Evolutionary conservation across 208 protist genomes (phyloP).

Genomic region (Jaenimonas drosophilae): DNA sequence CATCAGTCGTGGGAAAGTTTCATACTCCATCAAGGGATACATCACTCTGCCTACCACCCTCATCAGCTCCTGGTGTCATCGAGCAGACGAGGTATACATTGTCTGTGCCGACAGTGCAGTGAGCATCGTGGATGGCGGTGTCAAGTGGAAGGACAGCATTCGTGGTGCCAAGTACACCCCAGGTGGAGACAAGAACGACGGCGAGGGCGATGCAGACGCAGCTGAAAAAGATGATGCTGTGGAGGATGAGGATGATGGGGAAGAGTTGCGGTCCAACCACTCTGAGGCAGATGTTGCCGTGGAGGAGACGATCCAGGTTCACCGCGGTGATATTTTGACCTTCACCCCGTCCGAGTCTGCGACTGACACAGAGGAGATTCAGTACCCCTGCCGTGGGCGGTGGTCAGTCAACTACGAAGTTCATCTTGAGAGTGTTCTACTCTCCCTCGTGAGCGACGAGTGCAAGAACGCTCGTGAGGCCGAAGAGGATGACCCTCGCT

Average conservation of each 20-base stretch:
- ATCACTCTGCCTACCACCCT: conserved; percentile 10
- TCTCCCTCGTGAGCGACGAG: conserved; percentile 60
- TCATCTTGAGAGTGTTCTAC: conserved; percentile 46
- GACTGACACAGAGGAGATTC: background rate
- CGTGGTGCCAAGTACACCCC: conserved; percentile 3
- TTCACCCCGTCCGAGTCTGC: conserved; percentile 9
- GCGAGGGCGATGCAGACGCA: too few relatives aligned
- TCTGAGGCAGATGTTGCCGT: background rate
- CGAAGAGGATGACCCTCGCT: conserved; percentile 25
- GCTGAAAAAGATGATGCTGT: background rate
- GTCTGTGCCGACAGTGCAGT: conserved; percentile 32
- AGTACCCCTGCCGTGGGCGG: conserved; percentile 6
- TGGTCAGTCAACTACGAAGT: conserved; percentile 30
- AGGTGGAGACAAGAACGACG: background rate
- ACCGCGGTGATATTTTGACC: conserved; percentile 31
- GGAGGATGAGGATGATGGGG: background rate
- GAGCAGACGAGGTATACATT: conserved; percentile 41
- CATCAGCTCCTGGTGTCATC: conserved; percentile 12
- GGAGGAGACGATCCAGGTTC: conserved; percentile 13
- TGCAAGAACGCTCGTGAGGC: conserved; percentile 57
- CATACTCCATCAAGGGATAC: conserved; percentile 39
- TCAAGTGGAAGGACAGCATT: conserved; percentile 6
- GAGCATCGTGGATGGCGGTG: conserved; percentile 16
- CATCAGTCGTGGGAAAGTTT: conserved; percentile 11
- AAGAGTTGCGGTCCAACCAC: background rate